Evolutionary conservation across 768 basidiomycete species (phyloP), one percentile per base, ranked within the genome.

Genomic region (Trametes cingulata): DNA sequence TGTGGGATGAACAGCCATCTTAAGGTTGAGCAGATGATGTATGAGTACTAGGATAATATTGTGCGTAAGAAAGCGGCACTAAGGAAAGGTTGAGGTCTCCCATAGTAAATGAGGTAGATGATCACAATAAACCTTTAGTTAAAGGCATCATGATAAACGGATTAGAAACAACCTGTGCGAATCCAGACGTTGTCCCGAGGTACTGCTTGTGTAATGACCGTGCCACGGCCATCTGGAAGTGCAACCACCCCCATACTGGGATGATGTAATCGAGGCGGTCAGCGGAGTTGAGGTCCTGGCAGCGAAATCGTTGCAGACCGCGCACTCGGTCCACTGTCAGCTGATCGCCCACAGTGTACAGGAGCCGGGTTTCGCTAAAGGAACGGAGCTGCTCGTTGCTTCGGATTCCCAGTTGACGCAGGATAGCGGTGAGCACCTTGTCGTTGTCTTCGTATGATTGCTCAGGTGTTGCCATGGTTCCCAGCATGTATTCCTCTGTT

Each of bases 211-310:
- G 75, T 0, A 81, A 43, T 0, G 77, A 52, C 24, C 41, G 40
- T 10, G 51, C 51, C 17, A 52, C 20, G 2, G 51, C 51, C 51
- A 52, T 57, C 29, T 46, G 24, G n/a, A 76, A 62, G 52, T 82
- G 78, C 10, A 82, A 69, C 77, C 77, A 82, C 0, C 79, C 75
- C 39, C 75, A 75, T 51, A 2, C 65, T 51, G 6, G 75, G 40
- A 14, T 72, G 51, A 62, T 65, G 78, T 24, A 66, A 46, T 79
- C 75, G 0, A 79, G 61, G 0, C 75, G 68, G 9, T 80, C 75
- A 60, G 69, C 76, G 0, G 74, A 72, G 39, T 76, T 82, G 9
- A 61, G 50, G 53, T 82, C 80, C 17, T 76, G 67, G 0, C 64
- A 56, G 0, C 69, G 70, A 45, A 69, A 77, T 13, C 68, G 68